Evolutionary conservation across 2,329 filamentous ascomycete species (phyloP).

Genomic region (Paraconiothyrium brasiliense): DNA sequence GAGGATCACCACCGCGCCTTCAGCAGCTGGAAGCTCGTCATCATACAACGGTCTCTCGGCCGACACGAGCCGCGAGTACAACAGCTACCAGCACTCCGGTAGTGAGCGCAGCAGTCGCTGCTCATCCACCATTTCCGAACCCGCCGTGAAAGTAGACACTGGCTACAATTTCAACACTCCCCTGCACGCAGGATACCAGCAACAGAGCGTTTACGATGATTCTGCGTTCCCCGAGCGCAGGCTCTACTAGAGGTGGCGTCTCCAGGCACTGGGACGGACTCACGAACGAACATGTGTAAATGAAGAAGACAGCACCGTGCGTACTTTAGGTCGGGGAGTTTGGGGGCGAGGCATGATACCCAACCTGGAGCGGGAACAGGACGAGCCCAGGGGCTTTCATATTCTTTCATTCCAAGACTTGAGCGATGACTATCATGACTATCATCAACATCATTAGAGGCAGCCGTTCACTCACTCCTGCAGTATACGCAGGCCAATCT

Average conservation of each 20-base stretch:
- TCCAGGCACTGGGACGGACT: too few species aligned
- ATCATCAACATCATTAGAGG: neutral
- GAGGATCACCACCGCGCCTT: conserved; percentile 62
- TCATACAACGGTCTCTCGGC: conserved; percentile 34
- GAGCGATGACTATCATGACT: neutral
- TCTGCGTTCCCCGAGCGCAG: conserved; percentile 49
- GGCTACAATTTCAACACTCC: conserved; percentile 44
- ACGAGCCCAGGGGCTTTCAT: neutral
- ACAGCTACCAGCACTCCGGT: conserved; percentile 35
- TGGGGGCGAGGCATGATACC: conserved; percentile 17
- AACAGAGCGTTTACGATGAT: conserved; percentile 42
- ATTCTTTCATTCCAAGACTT: neutral
- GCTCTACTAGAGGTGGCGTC: conserved; percentile 33
- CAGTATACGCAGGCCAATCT: neutral
- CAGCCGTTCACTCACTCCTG: neutral
- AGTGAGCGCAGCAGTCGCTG: conserved; percentile 48
- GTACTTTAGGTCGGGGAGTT: conserved; percentile 13
- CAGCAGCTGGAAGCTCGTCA: conserved; percentile 35
- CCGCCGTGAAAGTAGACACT: conserved; percentile 32
- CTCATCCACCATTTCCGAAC: conserved; percentile 47
- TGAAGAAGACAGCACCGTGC: conserved; percentile 11
- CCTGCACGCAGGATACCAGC: conserved; percentile 36
- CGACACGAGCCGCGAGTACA: conserved; percentile 33
- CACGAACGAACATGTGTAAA: conserved; percentile 11
- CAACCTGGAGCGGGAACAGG: neutral